Conservation (phyloP, 768 basidiomycete genomes). For the Boletus huronensis region DNA sequence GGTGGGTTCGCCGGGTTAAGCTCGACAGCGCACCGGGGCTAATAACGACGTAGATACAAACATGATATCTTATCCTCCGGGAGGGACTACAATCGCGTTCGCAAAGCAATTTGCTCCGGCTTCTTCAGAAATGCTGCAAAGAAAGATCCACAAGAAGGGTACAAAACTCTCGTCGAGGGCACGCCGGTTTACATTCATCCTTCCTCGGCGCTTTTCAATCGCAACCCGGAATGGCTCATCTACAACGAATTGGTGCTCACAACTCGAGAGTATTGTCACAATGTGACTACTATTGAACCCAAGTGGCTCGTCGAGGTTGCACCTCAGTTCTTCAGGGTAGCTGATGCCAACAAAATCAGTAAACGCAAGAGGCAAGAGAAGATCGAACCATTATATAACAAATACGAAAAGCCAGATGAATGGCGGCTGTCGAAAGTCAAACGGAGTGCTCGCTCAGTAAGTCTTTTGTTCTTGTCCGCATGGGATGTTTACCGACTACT, state of each 20-base stretch:
- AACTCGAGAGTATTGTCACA: constrained; percentile 92
- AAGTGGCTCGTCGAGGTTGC: constrained; percentile 99
- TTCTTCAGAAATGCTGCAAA: constrained; percentile 99
- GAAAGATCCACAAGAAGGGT: constrained; percentile 97
- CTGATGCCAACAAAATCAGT: constrained; percentile 96
- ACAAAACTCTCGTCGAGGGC: constrained; percentile 95
- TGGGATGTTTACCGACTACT: constrained; percentile 12
- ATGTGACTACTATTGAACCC: constrained; percentile 93
- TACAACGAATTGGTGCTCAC: constrained; percentile 97
- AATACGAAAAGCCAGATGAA: constrained; percentile 91
- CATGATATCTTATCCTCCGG: constrained; percentile 95
- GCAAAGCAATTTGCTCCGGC: constrained; percentile 94
- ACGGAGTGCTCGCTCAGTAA: constrained; percentile 78
- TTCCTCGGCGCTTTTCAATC: constrained; percentile 94
- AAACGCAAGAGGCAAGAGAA: constrained; percentile 95
- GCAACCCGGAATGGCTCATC: constrained; percentile 92
- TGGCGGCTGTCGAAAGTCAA: constrained; percentile 94
- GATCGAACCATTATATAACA: constrained; percentile 94
- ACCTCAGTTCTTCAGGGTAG: constrained; percentile 98
- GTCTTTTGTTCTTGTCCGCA: constrained; percentile 23
- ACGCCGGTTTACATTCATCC: constrained; percentile 99
- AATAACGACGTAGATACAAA: constrained; percentile 64
- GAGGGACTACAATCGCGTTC: constrained; percentile 86
- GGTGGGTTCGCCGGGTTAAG: constrained; percentile 47
- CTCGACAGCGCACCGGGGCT: neutral